phyloP scores from a whole-genome alignment of 1,284 basidiomycete genomes.

The Cryptococcus sp. region DNA sequence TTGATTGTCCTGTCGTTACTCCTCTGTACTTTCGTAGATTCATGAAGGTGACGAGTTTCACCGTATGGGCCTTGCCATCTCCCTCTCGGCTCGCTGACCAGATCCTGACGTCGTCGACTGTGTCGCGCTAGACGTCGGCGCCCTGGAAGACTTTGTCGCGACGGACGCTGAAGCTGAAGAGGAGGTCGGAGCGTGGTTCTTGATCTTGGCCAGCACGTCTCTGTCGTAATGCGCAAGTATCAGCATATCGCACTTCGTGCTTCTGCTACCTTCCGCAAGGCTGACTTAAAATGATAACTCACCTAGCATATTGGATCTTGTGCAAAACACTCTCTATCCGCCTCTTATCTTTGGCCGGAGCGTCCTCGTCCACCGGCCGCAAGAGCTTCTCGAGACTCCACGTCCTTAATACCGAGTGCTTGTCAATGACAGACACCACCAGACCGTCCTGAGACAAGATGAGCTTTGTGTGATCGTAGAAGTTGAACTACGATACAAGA shows the following conservation, averaged over 20 bases:
- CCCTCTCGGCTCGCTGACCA: slow-evolving; percentile 12
- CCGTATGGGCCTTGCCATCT: slow-evolving; percentile 23
- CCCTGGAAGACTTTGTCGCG: not conserved
- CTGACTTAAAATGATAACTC: slow-evolving; percentile 10
- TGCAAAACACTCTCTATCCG: slow-evolving; percentile 43
- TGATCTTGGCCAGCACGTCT: slow-evolving; percentile 39
- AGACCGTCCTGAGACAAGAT: slow-evolving; percentile 79
- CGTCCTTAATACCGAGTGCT: slow-evolving; percentile 74
- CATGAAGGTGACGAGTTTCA: not conserved
- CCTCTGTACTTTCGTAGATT: too few relatives aligned
- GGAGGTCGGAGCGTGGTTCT: slow-evolving; percentile 14
- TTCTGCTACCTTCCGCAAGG: not conserved
- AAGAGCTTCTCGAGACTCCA: slow-evolving; percentile 77
- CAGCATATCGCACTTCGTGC: not conserved
- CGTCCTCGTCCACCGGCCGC: slow-evolving; percentile 28
- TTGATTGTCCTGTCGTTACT: too few relatives aligned
- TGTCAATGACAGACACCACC: slow-evolving; percentile 84
- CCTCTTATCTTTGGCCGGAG: slow-evolving; percentile 36
- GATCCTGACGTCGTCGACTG: slow-evolving; percentile 4
- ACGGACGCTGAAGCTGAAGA: not conserved
- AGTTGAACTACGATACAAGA: slow-evolving; percentile 78
- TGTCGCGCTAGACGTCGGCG: not conserved
- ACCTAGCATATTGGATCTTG: slow-evolving; percentile 49
- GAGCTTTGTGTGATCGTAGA: slow-evolving; percentile 95
- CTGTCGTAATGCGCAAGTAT: slow-evolving; percentile 9